Base-by-base conservation (phyloP, 2,329 filamentous ascomycete species). In the Colletotrichum caudatum region DNA sequence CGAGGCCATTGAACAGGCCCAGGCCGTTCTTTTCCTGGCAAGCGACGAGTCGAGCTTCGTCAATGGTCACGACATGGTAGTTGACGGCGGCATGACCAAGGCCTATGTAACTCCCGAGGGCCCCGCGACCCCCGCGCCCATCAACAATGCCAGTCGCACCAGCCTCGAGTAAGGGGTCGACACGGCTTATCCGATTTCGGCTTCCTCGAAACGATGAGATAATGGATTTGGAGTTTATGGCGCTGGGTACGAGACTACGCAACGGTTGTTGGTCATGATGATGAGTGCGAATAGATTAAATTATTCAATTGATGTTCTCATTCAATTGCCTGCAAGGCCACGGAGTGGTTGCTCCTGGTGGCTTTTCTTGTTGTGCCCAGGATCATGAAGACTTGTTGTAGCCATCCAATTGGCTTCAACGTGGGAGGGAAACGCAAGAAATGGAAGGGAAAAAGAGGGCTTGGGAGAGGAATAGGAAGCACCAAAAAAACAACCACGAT, bases 1-100 rank as follows among this genome's bases (percentile, higher is more conserved):
- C 61, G 94, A 98, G 86, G 93, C 95, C n/a, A 85, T 97, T 72
- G 94, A 98, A 86, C 94, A 97, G 85, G 94, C 94, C 0, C 92
- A 97, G 74, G 94, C 93, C 8, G 94, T 97, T 0, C 80, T 97
- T 9, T 97, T 97, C 84, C 83, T 97, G 72, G 94, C 94, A 11
- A 94, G 91, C 75, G 94, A 97, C 76, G 94, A 97, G 85, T 91
- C 92, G 78, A 94, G 92, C 85, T 97, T 97, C 77, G 93, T 97
- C 78, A 97, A 96, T 75, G 94, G 93, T 14, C 92, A 90, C 71
- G 96, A 98, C 80, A 97, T 98, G 84, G 92, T 97, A 5, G 94
- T 98, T 35, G 96, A 99, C 78, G 96, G 96, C 70, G 95, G 95
- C 72, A 94, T 99, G 93, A 95, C 91, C 78, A 97, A 93, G 87